phyloP scores from a whole-genome alignment of 257 asterid genomes.

The Echites panduratus region DNA sequence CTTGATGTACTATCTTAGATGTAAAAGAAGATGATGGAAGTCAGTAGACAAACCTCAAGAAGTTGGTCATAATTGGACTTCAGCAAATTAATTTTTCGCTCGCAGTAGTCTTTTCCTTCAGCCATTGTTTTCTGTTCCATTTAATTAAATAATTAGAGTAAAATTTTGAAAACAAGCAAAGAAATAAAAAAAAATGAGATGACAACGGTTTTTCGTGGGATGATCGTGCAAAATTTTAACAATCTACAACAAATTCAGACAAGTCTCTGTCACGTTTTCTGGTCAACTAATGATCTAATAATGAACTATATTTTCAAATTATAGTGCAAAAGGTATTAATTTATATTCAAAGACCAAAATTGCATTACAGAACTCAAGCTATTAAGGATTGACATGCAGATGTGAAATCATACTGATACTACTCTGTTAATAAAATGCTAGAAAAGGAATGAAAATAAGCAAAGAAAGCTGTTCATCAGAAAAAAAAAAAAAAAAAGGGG shows the following conservation, averaged over 20 bases:
- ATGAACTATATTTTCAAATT: background rate
- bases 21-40: background rate
- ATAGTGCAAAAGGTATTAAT: background rate
- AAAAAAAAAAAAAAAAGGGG: background rate
- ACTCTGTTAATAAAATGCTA: background rate
- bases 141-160: conserved; percentile 13
- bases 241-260: background rate
- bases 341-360: background rate
- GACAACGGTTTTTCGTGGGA: background rate
- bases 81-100: conserved; percentile 75
- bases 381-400: background rate
- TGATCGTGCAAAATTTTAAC: background rate
- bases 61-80: conserved; percentile 95
- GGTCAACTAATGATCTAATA: background rate
- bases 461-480: background rate
- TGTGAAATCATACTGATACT: background rate
- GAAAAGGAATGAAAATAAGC: background rate
- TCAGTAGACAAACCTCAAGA: conserved; percentile 56
- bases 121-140: conserved; percentile 72
- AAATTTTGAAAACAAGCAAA: background rate
- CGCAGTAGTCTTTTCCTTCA: conserved; percentile 92
- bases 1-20: background rate
- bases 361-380: background rate
- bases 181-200: background rate
- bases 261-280: background rate